These are phyloP conservation scores for Colletotrichum sp. DNA, from an alignment of 2,329 filamentous ascomycete genomes.

Conservation along the genomic window DNA sequence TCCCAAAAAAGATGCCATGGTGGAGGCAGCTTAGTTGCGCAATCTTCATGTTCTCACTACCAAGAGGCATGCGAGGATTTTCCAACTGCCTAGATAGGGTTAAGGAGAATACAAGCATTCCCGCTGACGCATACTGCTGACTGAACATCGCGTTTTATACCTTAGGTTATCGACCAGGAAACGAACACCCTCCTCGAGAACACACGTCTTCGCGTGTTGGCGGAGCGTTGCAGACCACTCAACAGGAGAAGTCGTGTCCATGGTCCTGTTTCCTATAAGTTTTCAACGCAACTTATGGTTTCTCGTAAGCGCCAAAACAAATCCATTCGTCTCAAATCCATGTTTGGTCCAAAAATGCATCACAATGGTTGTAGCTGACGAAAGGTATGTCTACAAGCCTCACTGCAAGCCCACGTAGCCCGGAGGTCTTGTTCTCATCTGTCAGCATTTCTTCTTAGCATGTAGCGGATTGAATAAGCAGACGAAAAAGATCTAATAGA, in stretches of 20 bases:
- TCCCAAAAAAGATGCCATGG: not conserved
- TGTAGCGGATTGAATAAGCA: not conserved
- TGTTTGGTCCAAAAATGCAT: not conserved
- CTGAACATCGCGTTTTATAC: not conserved
- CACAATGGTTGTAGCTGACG: not conserved
- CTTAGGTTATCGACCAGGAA: not conserved
- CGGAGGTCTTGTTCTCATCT: rapidly evolving
- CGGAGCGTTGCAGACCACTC: not conserved
- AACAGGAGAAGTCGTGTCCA: rapidly evolving
- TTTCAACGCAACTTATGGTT: rapidly evolving
- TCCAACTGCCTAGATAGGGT: not conserved
- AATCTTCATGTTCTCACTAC: not conserved
- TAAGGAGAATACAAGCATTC: no score
- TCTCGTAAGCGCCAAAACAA: not conserved
- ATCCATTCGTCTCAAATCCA: rapidly evolving
- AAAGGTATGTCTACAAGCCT: rapidly evolving
- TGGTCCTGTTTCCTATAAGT: rapidly evolving
- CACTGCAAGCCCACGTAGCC: not conserved
- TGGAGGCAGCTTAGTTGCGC: not conserved
- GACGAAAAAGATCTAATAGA: no score
- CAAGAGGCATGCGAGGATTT: not conserved
- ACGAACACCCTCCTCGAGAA: not conserved
- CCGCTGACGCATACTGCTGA: no score
- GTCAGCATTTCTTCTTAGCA: not conserved
- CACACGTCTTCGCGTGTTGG: not conserved